Evolutionary conservation across 768 basidiomycete genomes (phyloP).

Genomic region (Kwoniella europaea): DNA sequence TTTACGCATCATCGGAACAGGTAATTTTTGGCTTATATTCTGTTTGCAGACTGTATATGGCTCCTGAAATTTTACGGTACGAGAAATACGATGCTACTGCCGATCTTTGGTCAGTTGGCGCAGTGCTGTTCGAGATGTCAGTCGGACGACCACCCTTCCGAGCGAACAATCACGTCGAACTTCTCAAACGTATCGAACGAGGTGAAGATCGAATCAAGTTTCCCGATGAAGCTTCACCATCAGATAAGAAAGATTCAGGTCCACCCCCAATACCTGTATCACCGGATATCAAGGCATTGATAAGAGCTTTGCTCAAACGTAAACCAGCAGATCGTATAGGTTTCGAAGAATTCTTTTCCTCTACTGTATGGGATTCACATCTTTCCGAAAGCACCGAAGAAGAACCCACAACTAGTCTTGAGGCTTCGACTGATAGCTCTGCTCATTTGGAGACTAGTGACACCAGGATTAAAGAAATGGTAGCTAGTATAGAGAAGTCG

Average conservation of each 20-base stretch:
- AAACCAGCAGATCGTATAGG: slow-evolving; percentile 80
- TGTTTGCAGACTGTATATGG: slow-evolving; percentile 86
- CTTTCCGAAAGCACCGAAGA: slow-evolving; percentile 61
- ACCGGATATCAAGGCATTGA: slow-evolving; percentile 82
- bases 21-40: not conserved
- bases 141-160: slow-evolving; percentile 93
- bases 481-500: slow-evolving; percentile 27
- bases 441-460: slow-evolving; percentile 19
- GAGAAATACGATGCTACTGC: slow-evolving; percentile 98
- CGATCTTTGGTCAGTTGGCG: slow-evolving; percentile 97
- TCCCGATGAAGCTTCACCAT: slow-evolving; percentile 82
- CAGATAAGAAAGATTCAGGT: slow-evolving; percentile 56
- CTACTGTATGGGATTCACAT: slow-evolving; percentile 63
- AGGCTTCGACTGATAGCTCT: slow-evolving; percentile 45
- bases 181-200: slow-evolving; percentile 87
- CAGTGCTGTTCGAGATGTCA: slow-evolving; percentile 93
- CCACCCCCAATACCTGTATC: slow-evolving; percentile 63
- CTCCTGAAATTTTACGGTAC: slow-evolving; percentile 94
- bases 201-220: slow-evolving; percentile 86
- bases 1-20: slow-evolving; percentile 32
- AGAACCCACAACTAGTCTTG: slow-evolving; percentile 60
- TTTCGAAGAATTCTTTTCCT: slow-evolving; percentile 91
- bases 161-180: slow-evolving; percentile 93
- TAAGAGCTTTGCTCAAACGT: slow-evolving; percentile 79
- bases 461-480: slow-evolving; percentile 24